These are phyloP conservation scores for Verticillium tricorpus DNA, from an alignment of 2,329 filamentous ascomycete genomes.

Conservation along the genomic window DNA sequence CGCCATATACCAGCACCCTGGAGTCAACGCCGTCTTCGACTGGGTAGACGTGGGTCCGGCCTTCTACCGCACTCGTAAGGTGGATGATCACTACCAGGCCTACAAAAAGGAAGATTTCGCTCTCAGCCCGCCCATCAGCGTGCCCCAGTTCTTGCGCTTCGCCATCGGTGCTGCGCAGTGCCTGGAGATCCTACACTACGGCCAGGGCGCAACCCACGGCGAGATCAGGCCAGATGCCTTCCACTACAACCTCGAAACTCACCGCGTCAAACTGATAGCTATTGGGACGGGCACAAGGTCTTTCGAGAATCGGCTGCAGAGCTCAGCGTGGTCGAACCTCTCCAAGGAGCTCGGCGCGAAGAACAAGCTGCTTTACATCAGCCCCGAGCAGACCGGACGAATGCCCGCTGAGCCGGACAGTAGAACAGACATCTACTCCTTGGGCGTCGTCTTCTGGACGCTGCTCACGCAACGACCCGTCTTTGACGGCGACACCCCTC, in stretches of 20 bases:
- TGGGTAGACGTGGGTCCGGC: conserved; percentile 75
- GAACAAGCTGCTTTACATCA: conserved; percentile 87
- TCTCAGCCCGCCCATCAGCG: conserved; percentile 57
- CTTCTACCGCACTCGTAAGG: conserved; percentile 55
- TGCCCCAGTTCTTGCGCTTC: conserved; percentile 81
- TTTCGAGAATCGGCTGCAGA: conserved; percentile 84
- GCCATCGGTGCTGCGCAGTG: conserved; percentile 85
- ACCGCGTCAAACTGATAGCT: conserved; percentile 72
- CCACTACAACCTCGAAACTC: conserved; percentile 70
- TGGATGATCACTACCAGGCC: conserved; percentile 45
- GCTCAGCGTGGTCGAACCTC: conserved; percentile 79
- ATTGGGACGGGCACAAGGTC: conserved; percentile 83
- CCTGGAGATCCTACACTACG: conserved; percentile 86
- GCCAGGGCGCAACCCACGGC: conserved; percentile 80
- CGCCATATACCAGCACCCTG: conserved; percentile 75
- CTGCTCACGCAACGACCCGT: conserved; percentile 75
- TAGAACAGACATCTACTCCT: conserved; percentile 87
- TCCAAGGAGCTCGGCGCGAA: conserved; percentile 82
- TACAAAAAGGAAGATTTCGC: conserved; percentile 38
- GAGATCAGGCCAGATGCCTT: conserved; percentile 90
- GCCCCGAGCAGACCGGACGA: conserved; percentile 89
- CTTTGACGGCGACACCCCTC: conserved; percentile 72
- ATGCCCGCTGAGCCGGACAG: conserved; percentile 90
- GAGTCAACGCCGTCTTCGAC: conserved; percentile 65
- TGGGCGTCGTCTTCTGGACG: conserved; percentile 86